These are phyloP conservation scores for Akanthomyces muscarius DNA, from an alignment of 2,329 filamentous ascomycete species.

Conservation along the genomic window DNA sequence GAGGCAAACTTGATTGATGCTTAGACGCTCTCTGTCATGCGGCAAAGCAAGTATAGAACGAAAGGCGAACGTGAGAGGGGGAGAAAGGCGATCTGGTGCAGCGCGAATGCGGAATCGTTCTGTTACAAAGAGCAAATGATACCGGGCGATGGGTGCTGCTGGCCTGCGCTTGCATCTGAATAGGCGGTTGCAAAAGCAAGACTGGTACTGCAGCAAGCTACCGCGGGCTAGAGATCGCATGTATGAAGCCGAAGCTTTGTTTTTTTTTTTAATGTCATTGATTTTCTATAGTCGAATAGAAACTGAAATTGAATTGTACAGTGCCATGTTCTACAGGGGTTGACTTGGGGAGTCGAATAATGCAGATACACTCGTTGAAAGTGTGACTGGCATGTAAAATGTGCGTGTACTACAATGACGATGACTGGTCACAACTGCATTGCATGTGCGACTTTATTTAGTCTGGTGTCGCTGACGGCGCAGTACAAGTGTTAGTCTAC, in stretches of 20 bases:
- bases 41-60: conserved; percentile 12
- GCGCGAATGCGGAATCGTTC: not conserved
- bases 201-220: not conserved
- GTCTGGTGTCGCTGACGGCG: not conserved
- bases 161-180: not conserved
- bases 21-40: conserved; percentile 27
- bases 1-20: conserved; percentile 61
- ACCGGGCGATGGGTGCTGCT: not conserved
- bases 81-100: not conserved
- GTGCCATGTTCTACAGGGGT: no score
- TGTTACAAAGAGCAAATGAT: not conserved
- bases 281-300: conserved; percentile 18
- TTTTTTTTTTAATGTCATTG: conserved; percentile 26
- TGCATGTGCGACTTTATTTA: no score
- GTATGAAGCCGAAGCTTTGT: conserved; percentile 24
- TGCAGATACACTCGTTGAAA: no score
- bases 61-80: conserved; percentile 21
- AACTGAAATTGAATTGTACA: conserved; percentile 14
- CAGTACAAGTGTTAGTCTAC: not conserved
- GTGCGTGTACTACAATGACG: no score
- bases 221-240: conserved; percentile 17
- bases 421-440: no score
- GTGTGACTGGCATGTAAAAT: no score
- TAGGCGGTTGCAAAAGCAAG: not conserved
- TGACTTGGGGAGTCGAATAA: no score